A percentile compares a stretch with the other conserved stretches of the same genome.
phyloP scores from a whole-genome alignment of 1,284 basidiomycete species.

The Pseudozyma flocculosa region DNA sequence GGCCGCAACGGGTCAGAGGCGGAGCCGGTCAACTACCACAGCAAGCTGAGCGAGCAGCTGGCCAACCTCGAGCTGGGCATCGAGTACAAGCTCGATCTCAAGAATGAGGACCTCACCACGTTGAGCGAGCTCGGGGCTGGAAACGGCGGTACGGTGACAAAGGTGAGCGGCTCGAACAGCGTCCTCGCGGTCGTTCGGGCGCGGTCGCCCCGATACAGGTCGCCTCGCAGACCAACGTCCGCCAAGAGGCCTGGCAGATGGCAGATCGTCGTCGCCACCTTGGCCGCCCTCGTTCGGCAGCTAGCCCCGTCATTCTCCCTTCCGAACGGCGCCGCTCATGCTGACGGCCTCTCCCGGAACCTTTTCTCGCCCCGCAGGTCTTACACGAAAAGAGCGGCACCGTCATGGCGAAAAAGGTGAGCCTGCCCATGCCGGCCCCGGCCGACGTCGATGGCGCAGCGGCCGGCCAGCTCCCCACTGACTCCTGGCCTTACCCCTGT shows the following conservation, averaged over 20 bases:
- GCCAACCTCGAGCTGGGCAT: constrained; percentile 59
- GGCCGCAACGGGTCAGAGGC: constrained; percentile 4
- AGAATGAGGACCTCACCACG: constrained; percentile 63
- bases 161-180: constrained; percentile 63
- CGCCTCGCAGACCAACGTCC: too few relatives aligned
- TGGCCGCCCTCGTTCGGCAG: too few relatives aligned
- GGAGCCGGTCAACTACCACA: constrained; percentile 40
- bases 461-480: too few relatives aligned
- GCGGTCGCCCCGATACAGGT: too few relatives aligned
- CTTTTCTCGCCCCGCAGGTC: constrained; percentile 3
- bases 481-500: too few relatives aligned
- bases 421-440: background rate
- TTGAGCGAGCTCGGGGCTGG: constrained; percentile 88
- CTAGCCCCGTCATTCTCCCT: too few relatives aligned
- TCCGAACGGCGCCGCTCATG: too few relatives aligned
- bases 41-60: constrained; percentile 53
- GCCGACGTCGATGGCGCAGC: background rate
- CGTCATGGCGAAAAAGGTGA: constrained; percentile 56
- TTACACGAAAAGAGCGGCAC: constrained; percentile 51
- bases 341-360: too few relatives aligned
- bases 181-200: too few relatives aligned
- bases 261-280: too few relatives aligned
- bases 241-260: too few relatives aligned
- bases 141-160: constrained; percentile 96
- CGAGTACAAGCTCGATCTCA: constrained; percentile 60